Evolutionary conservation across 805 yeast genomes (phyloP), one percentile per base, ranked within the genome.

Genomic region (Suhomyces kilbournensis): DNA sequence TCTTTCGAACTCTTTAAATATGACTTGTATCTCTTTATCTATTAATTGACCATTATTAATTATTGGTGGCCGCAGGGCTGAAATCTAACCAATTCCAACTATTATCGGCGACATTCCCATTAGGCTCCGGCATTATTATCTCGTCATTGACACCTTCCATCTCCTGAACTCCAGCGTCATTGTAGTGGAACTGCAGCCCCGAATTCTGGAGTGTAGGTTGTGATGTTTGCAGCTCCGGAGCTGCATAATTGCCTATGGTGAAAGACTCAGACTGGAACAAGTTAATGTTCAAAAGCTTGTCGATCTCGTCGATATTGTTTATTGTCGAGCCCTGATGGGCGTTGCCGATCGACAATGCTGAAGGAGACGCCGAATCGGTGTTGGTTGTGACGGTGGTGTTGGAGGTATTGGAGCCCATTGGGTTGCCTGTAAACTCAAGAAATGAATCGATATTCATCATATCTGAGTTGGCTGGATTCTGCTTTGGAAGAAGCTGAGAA

Each of bases 11-110:
- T n/a, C n/a, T 10, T 28, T 6, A 28, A 28, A 12, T n/a, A 12
- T 10, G n/a, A 12, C n/a, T 28, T 12, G n/a, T 28, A 28, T 28
- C 32, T 28, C n/a, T 28, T 28, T 12, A 5, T 5, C n/a, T 12
- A 12, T 28, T n/a, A n/a, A n/a, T n/a, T 32, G 32, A 28, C n/a
- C 32, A 28, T n/a, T 38, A 17, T 7, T 26, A 34, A 46, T 25
- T 23, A 25, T 40, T 48, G 28, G 50, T 15, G 9, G 50, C 28
- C 2, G 71, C 56, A 15, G 71, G 68, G 12, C 66, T 64, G 48
- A 71, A 71, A 47, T 73, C 77, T 23, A 73, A 57, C 77, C 77
- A 73, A 58, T 70, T 73, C 75, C 75, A 73, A 52, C 61, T 65
- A 49, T 56, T 58, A 17, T 57, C 52, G 23, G 47, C 34, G 34